A percentile compares a stretch with the other conserved stretches of the same genome.
phyloP scores from a whole-genome alignment of 371 early-diverging fungal genomes.

The Batrachochytrium dendrobatidis region DNA sequence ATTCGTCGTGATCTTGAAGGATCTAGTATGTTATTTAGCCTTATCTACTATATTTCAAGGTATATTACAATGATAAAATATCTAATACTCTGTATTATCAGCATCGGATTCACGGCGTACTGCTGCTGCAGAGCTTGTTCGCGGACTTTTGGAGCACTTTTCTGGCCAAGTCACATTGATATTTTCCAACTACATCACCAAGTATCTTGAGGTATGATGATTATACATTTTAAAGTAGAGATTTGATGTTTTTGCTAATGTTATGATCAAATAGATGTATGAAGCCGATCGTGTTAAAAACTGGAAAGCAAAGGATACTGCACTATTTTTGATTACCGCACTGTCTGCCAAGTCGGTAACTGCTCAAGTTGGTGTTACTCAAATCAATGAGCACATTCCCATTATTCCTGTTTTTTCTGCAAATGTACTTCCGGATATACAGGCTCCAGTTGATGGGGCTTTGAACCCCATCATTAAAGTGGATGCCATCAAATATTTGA shows the following conservation, averaged over 20 bases:
- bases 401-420: slow-evolving; percentile 73
- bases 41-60: no score
- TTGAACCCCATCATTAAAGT: slow-evolving; percentile 84
- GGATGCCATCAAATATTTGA: slow-evolving; percentile 86
- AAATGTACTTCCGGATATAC: slow-evolving; percentile 76
- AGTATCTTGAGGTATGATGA: slow-evolving; percentile 57
- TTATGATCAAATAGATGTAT: slow-evolving; percentile 45
- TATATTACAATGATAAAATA: no score
- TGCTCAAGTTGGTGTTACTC: slow-evolving; percentile 63
- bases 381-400: slow-evolving; percentile 68
- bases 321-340: slow-evolving; percentile 82
- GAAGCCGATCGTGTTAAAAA: slow-evolving; percentile 57
- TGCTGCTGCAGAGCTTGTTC: slow-evolving; percentile 85
- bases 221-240: no score
- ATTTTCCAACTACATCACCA: slow-evolving; percentile 64
- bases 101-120: slow-evolving; percentile 92
- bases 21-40: slow-evolving; percentile 49
- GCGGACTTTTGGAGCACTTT: slow-evolving; percentile 83
- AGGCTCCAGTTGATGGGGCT: slow-evolving; percentile 59
- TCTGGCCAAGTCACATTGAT: slow-evolving; percentile 74
- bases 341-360: slow-evolving; percentile 61
- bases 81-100: no score
- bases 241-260: not conserved
- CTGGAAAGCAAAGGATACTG: slow-evolving; percentile 95
- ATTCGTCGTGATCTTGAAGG: slow-evolving; percentile 92